Conservation (phyloP, 805 yeast genomes). For the Martiniozyma abietophila region DNA sequence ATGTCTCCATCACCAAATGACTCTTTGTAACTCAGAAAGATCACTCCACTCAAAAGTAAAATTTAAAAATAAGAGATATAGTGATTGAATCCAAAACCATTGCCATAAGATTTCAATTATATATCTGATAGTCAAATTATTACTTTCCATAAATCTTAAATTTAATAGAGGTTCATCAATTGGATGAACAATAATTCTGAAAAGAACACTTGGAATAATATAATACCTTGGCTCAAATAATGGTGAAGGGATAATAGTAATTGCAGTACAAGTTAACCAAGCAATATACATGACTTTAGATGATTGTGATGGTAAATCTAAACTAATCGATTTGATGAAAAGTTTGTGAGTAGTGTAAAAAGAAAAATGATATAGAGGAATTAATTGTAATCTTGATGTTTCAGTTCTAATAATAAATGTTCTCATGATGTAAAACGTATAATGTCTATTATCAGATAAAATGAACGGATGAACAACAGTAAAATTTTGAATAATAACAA, state of each 20-base stretch:
- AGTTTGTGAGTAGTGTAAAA: conserved; percentile 19
- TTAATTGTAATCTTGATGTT: conserved; percentile 39
- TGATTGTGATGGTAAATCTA: conserved; percentile 13
- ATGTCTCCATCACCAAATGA: conserved; percentile 80
- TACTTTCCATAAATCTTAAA: conserved; percentile 13
- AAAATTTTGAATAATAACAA: conserved; percentile 41
- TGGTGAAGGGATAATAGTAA: conserved; percentile 81
- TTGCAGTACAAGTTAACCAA: conserved; percentile 39
- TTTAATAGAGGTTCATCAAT: conserved; percentile 23
- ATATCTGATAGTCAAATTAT: conserved; percentile 28
- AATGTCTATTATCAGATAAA: conserved; percentile 91
- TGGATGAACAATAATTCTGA: conserved; percentile 52
- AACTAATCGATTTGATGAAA: conserved; percentile 9
- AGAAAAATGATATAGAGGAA: conserved; percentile 65
- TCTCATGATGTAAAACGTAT: conserved; percentile 77
- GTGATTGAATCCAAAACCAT: conserved; percentile 40
- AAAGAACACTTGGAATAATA: conserved; percentile 68
- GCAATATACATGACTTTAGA: conserved; percentile 37
- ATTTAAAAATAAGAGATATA: conserved; percentile 47
- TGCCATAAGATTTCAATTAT: conserved; percentile 56
- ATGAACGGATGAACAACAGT: conserved; percentile 84
- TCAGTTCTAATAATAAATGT: conserved; percentile 44
- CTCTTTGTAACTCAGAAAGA: conserved; percentile 59
- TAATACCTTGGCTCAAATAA: conserved; percentile 91
- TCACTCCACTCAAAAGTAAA: conserved; percentile 62